phyloP scores from a whole-genome alignment of 2,329 filamentous ascomycete species.

The Mariannaea elegans region DNA sequence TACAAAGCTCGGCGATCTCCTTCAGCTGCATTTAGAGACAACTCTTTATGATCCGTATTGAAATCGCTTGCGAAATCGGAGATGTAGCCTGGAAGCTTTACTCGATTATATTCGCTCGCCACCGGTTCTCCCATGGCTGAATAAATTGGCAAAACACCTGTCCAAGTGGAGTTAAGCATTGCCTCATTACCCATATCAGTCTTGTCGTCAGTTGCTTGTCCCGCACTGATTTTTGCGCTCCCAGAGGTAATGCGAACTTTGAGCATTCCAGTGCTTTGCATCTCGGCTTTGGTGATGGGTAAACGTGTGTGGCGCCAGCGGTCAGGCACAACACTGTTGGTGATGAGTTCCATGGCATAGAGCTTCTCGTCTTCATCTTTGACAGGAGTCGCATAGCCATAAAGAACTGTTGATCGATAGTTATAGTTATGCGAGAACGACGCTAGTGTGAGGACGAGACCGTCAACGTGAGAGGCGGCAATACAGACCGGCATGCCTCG shows the following conservation, averaged over 20 bases:
- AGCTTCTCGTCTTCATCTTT: constrained; percentile 74
- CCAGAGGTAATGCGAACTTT: constrained; percentile 74
- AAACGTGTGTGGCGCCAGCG: constrained; percentile 75
- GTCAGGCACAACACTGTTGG: constrained; percentile 73
- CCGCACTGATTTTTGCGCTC: constrained; percentile 78
- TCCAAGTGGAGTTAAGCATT: constrained; percentile 58
- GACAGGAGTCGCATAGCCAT: constrained; percentile 76
- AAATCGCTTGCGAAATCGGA: constrained; percentile 48
- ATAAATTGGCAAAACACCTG: constrained; percentile 70
- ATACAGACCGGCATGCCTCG: constrained; percentile 76
- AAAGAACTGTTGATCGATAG: constrained; percentile 82
- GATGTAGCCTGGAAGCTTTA: constrained; percentile 71
- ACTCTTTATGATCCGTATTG: constrained; percentile 44
- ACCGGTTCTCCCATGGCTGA: constrained; percentile 71
- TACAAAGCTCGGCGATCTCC: constrained; percentile 31
- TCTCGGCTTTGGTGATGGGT: constrained; percentile 77
- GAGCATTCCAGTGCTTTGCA: constrained; percentile 78
- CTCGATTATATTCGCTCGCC: constrained; percentile 65
- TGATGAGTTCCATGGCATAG: constrained; percentile 82
- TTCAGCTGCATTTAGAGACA: constrained; percentile 38
- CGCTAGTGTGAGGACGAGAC: constrained; percentile 80
- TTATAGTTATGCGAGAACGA: constrained; percentile 86
- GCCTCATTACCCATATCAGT: constrained; percentile 56
- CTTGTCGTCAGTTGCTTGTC: constrained; percentile 66
- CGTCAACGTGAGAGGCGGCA: constrained; percentile 79